These are phyloP conservation scores for Colletotrichum tropicale DNA, from an alignment of 2,329 filamentous ascomycete species.

Conservation along the genomic window DNA sequence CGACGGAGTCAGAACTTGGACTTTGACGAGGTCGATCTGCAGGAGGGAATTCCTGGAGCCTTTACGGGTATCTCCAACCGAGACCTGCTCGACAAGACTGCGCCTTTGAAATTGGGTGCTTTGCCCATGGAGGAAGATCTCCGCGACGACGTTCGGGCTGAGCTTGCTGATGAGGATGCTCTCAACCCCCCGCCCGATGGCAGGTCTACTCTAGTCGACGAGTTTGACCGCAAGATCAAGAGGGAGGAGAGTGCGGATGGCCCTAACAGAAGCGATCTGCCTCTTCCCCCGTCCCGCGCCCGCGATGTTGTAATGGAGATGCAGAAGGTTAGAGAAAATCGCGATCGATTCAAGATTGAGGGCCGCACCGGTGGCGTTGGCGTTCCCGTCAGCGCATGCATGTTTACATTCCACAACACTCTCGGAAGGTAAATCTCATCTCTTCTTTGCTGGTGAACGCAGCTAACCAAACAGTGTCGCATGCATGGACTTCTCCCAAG, in stretches of 20 bases:
- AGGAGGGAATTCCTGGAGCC: slow-evolving; percentile 67
- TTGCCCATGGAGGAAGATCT: slow-evolving; percentile 84
- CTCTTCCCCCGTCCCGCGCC: slow-evolving; percentile 85
- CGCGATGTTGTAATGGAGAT: slow-evolving; percentile 94
- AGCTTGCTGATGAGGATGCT: slow-evolving; percentile 85
- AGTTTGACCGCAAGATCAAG: slow-evolving; percentile 88
- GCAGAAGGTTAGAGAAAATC: slow-evolving; percentile 89
- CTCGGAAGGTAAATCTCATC: slow-evolving; percentile 73
- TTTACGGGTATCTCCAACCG: slow-evolving; percentile 67
- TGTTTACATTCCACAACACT: slow-evolving; percentile 99
- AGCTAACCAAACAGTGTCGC: slow-evolving; percentile 65
- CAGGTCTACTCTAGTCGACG: slow-evolving; percentile 77
- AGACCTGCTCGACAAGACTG: slow-evolving; percentile 61
- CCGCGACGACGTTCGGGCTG: slow-evolving; percentile 83
- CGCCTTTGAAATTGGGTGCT: slow-evolving; percentile 75
- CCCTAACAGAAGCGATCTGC: slow-evolving; percentile 78
- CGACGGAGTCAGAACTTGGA: slow-evolving; percentile 64
- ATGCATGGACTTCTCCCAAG: slow-evolving; percentile 95
- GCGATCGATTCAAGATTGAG: slow-evolving; percentile 90
- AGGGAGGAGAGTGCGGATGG: slow-evolving; percentile 87
- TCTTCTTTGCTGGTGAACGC: neutral
- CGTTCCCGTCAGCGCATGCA: slow-evolving; percentile 85
- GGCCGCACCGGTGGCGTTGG: slow-evolving; percentile 83
- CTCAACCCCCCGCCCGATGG: slow-evolving; percentile 74
- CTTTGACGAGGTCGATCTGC: slow-evolving; percentile 66